A percentile compares a stretch with the other conserved stretches of the same genome.
Conservation (phyloP, 805 yeast genomes). For the Candida pini region DNA sequence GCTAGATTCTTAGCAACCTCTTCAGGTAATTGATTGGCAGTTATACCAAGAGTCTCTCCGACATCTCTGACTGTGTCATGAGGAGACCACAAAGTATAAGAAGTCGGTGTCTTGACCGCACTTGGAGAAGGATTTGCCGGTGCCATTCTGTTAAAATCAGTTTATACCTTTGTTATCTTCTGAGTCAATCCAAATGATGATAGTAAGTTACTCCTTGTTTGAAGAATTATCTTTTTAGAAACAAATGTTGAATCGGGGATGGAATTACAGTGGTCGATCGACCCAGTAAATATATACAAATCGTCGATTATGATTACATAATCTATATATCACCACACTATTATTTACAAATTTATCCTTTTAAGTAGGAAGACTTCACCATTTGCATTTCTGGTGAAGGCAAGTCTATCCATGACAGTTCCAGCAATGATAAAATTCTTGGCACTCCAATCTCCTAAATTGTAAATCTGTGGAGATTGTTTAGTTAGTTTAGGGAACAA, state of each 20-base stretch:
- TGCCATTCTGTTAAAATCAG: too few relatives aligned
- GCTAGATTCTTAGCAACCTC: conserved; percentile 93
- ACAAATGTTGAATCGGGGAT: too few relatives aligned
- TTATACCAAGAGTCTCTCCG: conserved; percentile 84
- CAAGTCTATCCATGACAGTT: conserved; percentile 26
- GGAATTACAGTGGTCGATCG: too few relatives aligned
- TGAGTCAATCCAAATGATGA: too few relatives aligned
- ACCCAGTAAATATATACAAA: too few relatives aligned
- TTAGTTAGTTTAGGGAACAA: conserved; percentile 47
- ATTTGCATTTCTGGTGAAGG: conserved; percentile 22
- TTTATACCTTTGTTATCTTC: too few relatives aligned
- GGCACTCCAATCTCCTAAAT: conserved; percentile 43
- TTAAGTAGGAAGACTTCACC: conserved; percentile 21
- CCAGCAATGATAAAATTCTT: conserved; percentile 40
- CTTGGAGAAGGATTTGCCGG: conserved; percentile 7
- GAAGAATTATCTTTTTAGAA: too few relatives aligned
- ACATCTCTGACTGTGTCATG: conserved; percentile 95
- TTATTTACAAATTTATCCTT: too few relatives aligned
- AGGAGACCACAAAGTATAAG: conserved; percentile 96
- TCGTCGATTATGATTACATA: too few relatives aligned
- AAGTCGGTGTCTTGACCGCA: conserved; percentile 52
- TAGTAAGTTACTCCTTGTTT: too few relatives aligned
- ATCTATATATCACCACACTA: too few relatives aligned
- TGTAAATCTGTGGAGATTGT: conserved; percentile 36
- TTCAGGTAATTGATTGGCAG: conserved; percentile 59